These are phyloP conservation scores for Lactifluus subvellereus DNA, from an alignment of 768 basidiomycete species.

Conservation along the genomic window DNA sequence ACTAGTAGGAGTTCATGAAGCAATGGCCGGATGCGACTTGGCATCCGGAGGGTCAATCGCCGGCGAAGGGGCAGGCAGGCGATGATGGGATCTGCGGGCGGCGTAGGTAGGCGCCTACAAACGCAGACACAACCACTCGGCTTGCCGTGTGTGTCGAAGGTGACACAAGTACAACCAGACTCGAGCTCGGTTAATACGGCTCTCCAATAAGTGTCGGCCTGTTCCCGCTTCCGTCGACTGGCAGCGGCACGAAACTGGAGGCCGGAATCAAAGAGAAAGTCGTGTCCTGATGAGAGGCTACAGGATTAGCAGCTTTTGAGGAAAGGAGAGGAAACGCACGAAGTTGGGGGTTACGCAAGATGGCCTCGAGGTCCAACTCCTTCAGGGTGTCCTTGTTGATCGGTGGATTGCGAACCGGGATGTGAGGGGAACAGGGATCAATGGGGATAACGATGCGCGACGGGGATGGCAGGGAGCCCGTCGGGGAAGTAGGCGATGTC, in stretches of 20 bases:
- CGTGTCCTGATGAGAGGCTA: conserved; percentile 54
- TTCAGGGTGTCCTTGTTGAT: conserved; percentile 80
- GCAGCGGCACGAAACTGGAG: conserved; percentile 76
- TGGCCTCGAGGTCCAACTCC: conserved; percentile 79
- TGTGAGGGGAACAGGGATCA: conserved; percentile 45
- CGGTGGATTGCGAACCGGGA: conserved; percentile 65
- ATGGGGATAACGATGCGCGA: conserved; percentile 33
- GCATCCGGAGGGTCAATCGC: conserved; percentile 57
- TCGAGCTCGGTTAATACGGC: conserved; percentile 75
- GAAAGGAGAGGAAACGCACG: conserved; percentile 48
- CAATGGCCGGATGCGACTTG: conserved; percentile 64
- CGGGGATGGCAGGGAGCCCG: conserved; percentile 23
- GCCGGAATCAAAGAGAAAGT: conserved; percentile 82
- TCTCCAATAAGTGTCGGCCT: conserved; percentile 79
- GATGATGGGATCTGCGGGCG: conserved; percentile 39
- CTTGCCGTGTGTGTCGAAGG: conserved; percentile 57
- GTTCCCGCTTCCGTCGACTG: conserved; percentile 65
- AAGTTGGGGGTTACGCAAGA: conserved; percentile 85
- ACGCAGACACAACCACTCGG: conserved; percentile 43
- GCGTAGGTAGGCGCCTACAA: conserved; percentile 35
- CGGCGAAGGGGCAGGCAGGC: conserved; percentile 32
- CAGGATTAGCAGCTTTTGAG: conserved; percentile 12
- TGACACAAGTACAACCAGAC: conserved; percentile 77
- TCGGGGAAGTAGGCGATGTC: conserved; percentile 25
- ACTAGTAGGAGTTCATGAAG: conserved; percentile 61